A percentile compares a stretch with the other conserved stretches of the same genome.
Evolutionary conservation across 176 grass and related monocot genomes (phyloP).

Genomic region (Raddia distichophylla): DNA sequence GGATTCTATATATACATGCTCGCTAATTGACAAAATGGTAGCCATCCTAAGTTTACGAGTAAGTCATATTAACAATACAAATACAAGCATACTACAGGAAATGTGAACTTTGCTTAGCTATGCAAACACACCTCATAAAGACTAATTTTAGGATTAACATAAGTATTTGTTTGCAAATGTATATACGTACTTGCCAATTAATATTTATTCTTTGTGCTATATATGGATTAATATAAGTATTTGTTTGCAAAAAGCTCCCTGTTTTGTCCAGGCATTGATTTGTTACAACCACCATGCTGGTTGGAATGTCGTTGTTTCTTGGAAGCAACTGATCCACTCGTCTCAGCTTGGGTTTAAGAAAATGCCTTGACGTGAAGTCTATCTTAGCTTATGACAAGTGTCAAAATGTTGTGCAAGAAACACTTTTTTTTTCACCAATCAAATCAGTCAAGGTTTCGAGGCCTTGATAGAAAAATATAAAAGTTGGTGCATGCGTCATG

Average conservation of each 20-base stretch:
- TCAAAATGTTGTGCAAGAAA: background rate
- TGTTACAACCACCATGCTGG: background rate
- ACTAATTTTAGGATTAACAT: background rate
- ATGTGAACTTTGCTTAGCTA: too few relatives aligned
- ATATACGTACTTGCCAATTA: too few relatives aligned
- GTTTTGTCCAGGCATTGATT: slow-evolving; percentile 6
- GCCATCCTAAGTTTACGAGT: background rate
- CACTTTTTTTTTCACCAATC: background rate
- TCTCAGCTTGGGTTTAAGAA: background rate
- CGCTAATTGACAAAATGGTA: background rate
- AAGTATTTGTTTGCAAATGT: background rate
- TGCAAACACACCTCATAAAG: too few relatives aligned
- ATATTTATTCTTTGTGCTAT: background rate
- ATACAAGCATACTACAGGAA: too few relatives aligned
- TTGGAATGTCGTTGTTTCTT: background rate
- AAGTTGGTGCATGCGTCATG: background rate
- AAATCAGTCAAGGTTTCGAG: background rate
- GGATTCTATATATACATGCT: too few relatives aligned
- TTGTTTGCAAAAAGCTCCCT: background rate
- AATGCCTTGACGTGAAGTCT: background rate
- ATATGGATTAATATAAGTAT: background rate
- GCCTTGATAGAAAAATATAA: background rate
- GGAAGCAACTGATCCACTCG: background rate
- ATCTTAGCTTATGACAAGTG: background rate
- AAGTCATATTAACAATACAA: too few relatives aligned